Evolutionary conservation across 2,329 filamentous ascomycete genomes (phyloP).

Genomic region (Stachybotrys echinatus): DNA sequence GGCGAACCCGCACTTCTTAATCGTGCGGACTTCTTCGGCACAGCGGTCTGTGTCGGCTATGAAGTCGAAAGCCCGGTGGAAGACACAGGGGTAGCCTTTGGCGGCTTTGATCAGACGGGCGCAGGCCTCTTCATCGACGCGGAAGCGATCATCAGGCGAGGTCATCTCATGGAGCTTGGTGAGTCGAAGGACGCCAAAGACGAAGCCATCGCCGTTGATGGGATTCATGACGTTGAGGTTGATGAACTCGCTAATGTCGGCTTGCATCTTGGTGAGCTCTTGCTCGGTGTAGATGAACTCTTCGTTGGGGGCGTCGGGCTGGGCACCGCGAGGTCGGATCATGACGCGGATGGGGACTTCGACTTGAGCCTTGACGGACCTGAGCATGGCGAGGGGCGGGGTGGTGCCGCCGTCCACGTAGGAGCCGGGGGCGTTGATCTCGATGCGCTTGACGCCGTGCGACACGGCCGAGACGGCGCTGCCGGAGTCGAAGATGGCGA

Average conservation of each 20-base stretch:
- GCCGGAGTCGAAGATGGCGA: constrained; percentile 46
- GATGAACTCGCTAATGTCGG: constrained; percentile 31
- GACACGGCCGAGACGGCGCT: constrained; percentile 32
- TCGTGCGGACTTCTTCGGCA: constrained; percentile 20
- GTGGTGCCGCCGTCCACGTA: constrained; percentile 48
- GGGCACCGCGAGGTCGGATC: constrained; percentile 41
- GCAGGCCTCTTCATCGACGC: constrained; percentile 36
- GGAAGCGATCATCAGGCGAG: constrained; percentile 7
- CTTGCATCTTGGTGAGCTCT: constrained; percentile 34
- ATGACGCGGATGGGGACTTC: constrained; percentile 44
- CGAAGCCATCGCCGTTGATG: constrained; percentile 47
- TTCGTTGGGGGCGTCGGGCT: constrained; percentile 3
- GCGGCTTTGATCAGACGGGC: constrained; percentile 34
- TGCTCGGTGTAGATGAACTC: constrained; percentile 50
- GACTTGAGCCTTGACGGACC: constrained; percentile 16
- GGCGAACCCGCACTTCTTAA: constrained; percentile 40
- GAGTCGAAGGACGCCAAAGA: constrained; percentile 42
- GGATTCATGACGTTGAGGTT: constrained; percentile 28
- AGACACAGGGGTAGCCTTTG: constrained; percentile 38
- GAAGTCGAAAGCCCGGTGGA: constrained; percentile 52
- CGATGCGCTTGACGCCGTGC: constrained; percentile 44
- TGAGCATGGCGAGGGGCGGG: constrained; percentile 36
- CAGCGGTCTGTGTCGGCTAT: constrained; percentile 24
- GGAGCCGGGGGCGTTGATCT: constrained; percentile 47
- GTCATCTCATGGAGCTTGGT: not conserved